phyloP scores from a whole-genome alignment of 164 flowering plant genomes.

The Vitis labrusca region DNA sequence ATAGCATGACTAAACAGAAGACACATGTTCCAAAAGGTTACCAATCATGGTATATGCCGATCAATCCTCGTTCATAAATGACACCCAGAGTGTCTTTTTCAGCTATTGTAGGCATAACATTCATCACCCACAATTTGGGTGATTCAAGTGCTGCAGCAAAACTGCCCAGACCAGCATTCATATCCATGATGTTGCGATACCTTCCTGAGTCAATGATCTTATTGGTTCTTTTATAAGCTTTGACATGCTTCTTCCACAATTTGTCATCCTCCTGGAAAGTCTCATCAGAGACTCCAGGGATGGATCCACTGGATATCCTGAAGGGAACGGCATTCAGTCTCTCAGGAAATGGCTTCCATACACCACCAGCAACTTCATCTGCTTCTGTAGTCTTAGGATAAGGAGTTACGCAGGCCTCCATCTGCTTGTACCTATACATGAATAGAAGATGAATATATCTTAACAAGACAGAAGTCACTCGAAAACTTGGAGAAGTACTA shows the following conservation, averaged over 20 bases:
- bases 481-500: too few species aligned
- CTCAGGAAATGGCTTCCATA: slow-evolving; percentile 40
- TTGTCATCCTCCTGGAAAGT: slow-evolving; percentile 36
- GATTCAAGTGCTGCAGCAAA: slow-evolving; percentile 61
- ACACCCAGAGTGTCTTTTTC: slow-evolving; percentile 45
- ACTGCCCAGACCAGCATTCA: slow-evolving; percentile 61
- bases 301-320: slow-evolving; percentile 41
- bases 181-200: slow-evolving; percentile 52
- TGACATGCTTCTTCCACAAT: slow-evolving; percentile 47
- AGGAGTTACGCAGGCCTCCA: slow-evolving; percentile 54
- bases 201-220: slow-evolving; percentile 47
- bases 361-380: slow-evolving; percentile 33
- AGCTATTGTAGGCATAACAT: slow-evolving; percentile 60
- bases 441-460: not conserved
- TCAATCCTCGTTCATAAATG: slow-evolving; percentile 47
- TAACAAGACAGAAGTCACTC: not conserved
- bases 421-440: slow-evolving; percentile 45
- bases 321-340: slow-evolving; percentile 46
- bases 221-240: slow-evolving; percentile 43
- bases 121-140: slow-evolving; percentile 59
- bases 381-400: slow-evolving; percentile 25
- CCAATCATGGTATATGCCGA: slow-evolving; percentile 68
- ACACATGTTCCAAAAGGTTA: slow-evolving; percentile 15
- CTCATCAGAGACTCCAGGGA: slow-evolving; percentile 39
- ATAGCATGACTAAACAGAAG: not conserved